Base-by-base conservation (phyloP, 1,139 yeast species). In the Zygoascus sp. region DNA sequence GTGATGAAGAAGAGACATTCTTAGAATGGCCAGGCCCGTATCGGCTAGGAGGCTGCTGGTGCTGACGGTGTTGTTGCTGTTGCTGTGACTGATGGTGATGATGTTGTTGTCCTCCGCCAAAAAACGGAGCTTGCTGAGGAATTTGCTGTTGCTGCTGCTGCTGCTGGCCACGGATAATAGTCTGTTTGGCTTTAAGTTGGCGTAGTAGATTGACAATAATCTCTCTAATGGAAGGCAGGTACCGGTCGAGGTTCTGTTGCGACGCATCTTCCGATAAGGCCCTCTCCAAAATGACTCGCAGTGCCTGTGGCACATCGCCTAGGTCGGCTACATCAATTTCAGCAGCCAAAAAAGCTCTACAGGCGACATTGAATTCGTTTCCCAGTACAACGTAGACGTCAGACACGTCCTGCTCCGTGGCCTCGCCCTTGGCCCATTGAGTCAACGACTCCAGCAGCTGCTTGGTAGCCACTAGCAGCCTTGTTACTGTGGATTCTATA, bases 311-410 rank as follows among this genome's bases (percentile, higher is more conserved):
- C 2, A 86, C 92, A 57, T 86, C 90, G 2, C 89, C 87, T 19
- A 87, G 65, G 57, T 83, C 92, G 56, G 62, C 58, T 11, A 81
- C 81, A 52, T 82, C 85, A 2, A 86, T 77, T 0, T 89, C 89
- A 1, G 84, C 80, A 40, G 72, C 72, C 11, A 77, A 67, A 60
- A 86, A 85, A 2, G 88, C 83, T 52, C 88, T 76, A 16, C 92
- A 81, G 0, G 95, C 89, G 2, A 87, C 79, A 57, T 94, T 81
- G 69, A 89, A 94, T 65, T 92, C 97, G 62, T 92, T 92, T 0
- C 98, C 98, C 32, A 94, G 74, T 55, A 81, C 83, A 11, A 94
- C 98, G 63, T 89, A 94, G 5, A 92, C 86, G 62, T 89, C 90
- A 2, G 96, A 87, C 2, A 94, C 97, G 55, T 79, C 88, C 50